Base-by-base conservation (phyloP, 192 early-diverging fungal species). In the Backusella circina region DNA sequence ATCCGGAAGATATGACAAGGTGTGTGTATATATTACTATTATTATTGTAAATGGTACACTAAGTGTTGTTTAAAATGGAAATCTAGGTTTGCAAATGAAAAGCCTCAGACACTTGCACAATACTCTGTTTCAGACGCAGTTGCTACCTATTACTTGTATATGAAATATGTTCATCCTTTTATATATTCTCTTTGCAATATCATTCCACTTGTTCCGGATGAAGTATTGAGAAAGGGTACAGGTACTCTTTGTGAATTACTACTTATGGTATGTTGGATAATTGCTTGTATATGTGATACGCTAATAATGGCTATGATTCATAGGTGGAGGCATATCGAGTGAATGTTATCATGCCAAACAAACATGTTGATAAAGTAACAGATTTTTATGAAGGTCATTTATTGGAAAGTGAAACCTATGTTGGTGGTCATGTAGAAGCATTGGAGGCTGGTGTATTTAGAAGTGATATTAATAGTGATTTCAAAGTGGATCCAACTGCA, bases 71-170 rank as follows among this genome's bases (percentile, higher is more conserved):
- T 47, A 3, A 32, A 39, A n/a, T n/a, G 71, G 13, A 10, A 23
- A 30, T 33, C 3, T 41, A 93, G 92, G 72, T 97, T 93, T 80
- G 98, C 98, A 0, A 78, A 86, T 2, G 96, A 98, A 78, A 84
- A 93, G 67, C 98, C 98, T 28, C 97, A 98, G 77, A 92, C 86
- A 8, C 85, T 99, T 65, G 95, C 98, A 4, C 96, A 98, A 78
- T 99, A 99, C 80, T 98, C 97, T 9, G 98, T 99, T 36, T 99
- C 98, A 30, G 98, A 99, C 85, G 98, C 98, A 0, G 98, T 99
- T 9, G 98, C 98, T 0, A 99, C 98, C 0, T 99, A 98, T 80
- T 99, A 99, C 69, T 83, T 99, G 9, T 99, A 98, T 77, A 99
- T 98, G 96, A 98, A 98, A 83, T 98, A 99, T 82, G 96, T 99